Conservation (phyloP, 163 green algal genomes). For the Prototheca cutis region DNA sequence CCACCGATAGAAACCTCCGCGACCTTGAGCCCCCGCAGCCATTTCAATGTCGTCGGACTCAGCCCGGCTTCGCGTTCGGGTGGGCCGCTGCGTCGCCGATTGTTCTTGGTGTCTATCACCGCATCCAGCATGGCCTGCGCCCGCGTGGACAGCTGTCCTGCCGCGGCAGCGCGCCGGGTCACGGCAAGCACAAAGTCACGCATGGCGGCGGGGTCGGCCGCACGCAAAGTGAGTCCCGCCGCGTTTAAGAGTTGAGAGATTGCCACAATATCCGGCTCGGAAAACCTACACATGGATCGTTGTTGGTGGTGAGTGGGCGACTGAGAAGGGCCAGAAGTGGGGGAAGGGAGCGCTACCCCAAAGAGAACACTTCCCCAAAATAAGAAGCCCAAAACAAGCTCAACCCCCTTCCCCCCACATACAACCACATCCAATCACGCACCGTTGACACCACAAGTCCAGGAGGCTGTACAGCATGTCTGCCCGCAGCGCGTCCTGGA, state of each 20-base stretch:
- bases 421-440: too few species aligned
- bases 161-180: slow-evolving; percentile 25
- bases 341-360: too few species aligned
- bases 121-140: slow-evolving; percentile 69
- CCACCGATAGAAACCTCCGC: slow-evolving; percentile 46
- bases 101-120: slow-evolving; percentile 91
- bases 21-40: slow-evolving; percentile 41
- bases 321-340: too few species aligned
- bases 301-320: too few species aligned
- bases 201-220: slow-evolving; percentile 68
- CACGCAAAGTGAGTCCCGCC: slow-evolving; percentile 47
- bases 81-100: slow-evolving; percentile 34
- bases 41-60: slow-evolving; percentile 25
- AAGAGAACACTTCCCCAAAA: too few species aligned
- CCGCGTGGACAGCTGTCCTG: slow-evolving; percentile 20
- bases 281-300: too few species aligned
- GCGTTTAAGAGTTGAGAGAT: slow-evolving; percentile 58
- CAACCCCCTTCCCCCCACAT: too few species aligned
- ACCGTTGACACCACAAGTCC: slow-evolving; percentile 24
- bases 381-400: too few species aligned
- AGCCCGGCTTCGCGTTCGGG: neutral
- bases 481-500: slow-evolving; percentile 13
- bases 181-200: slow-evolving; percentile 74
- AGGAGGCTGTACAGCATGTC: slow-evolving; percentile 44
- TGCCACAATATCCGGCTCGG: slow-evolving; percentile 63